phyloP scores from a whole-genome alignment of 495 filamentous ascomycete species.

The Aspergillus nidulans region DNA sequence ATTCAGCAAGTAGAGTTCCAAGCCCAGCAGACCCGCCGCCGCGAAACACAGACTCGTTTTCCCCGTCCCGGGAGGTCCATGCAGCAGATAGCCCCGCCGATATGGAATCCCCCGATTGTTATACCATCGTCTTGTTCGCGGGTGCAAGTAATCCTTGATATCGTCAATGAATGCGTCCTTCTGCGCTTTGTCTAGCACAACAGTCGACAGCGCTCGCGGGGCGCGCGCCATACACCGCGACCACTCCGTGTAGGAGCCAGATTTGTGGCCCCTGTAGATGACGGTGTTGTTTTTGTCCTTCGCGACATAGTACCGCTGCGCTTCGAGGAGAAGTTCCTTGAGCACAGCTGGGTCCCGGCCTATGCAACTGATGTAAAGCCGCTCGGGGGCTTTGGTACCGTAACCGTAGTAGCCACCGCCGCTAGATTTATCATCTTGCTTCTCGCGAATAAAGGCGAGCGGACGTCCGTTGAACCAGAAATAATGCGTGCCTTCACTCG shows the following conservation, averaged over 20 bases:
- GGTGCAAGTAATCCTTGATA: conserved; percentile 84
- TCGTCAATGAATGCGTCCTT: conserved; percentile 71
- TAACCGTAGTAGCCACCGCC: conserved; percentile 23
- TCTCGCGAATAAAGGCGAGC: conserved; percentile 50
- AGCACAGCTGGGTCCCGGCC: conserved; percentile 62
- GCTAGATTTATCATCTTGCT: conserved; percentile 23
- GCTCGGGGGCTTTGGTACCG: conserved; percentile 40
- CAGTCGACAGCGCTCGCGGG: conserved; percentile 74
- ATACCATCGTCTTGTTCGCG: conserved; percentile 71
- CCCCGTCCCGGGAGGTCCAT: conserved; percentile 47
- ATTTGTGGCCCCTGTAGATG: conserved; percentile 55
- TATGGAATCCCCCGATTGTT: conserved; percentile 60
- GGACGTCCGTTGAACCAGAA: conserved; percentile 59
- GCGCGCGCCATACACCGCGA: conserved; percentile 62
- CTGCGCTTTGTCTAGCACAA: conserved; percentile 70
- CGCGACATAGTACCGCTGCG: conserved; percentile 52
- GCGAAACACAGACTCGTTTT: conserved; percentile 51
- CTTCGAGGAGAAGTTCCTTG: conserved; percentile 63
- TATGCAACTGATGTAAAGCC: conserved; percentile 60
- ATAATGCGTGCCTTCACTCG: conserved; percentile 58
- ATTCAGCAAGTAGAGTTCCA: conserved; percentile 45
- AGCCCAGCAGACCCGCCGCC: conserved; percentile 37
- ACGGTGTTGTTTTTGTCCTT: conserved; percentile 59
- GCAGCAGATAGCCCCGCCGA: conserved; percentile 43
- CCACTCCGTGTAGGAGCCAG: conserved; percentile 50